phyloP scores from a whole-genome alignment of 768 basidiomycete genomes.

The Leccinum subgranulosum region DNA sequence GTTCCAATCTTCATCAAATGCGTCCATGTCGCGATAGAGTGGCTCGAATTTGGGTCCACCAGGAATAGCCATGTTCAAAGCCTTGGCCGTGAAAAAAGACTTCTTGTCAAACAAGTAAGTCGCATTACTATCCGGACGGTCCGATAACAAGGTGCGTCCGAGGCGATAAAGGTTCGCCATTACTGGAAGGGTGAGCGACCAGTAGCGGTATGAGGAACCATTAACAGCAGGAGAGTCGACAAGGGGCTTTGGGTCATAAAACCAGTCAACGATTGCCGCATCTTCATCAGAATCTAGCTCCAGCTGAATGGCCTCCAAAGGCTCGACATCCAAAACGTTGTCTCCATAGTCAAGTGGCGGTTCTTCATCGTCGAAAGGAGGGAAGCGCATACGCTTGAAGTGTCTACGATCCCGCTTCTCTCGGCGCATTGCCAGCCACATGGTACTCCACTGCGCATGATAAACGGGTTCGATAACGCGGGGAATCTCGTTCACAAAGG shows the following conservation, averaged over 20 bases:
- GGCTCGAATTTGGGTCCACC: conserved; percentile 99
- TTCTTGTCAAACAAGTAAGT: conserved; percentile 97
- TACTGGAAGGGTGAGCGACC: conserved; percentile 88
- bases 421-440: conserved; percentile 99
- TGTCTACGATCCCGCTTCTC: conserved; percentile 98
- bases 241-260: conserved; percentile 96
- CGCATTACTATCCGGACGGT: conserved; percentile 87
- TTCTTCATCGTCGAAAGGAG: conserved; percentile 99
- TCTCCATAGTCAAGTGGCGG: conserved; percentile 99
- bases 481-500: conserved; percentile 98
- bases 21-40: conserved; percentile 93
- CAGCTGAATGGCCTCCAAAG: conserved; percentile 95
- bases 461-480: conserved; percentile 96
- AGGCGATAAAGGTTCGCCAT: conserved; percentile 97
- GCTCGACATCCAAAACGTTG: conserved; percentile 97
- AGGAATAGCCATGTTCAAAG: conserved; percentile 94
- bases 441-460: conserved; percentile 98
- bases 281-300: conserved; percentile 95
- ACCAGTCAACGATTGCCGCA: conserved; percentile 90
- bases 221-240: conserved; percentile 89
- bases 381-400: conserved; percentile 99
- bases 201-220: conserved; percentile 89
- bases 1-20: conserved; percentile 99
- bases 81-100: conserved; percentile 97
- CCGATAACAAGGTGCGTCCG: conserved; percentile 89